Evolutionary conservation across 2,329 filamentous ascomycete genomes (phyloP), one percentile per base, ranked within the genome.

Genomic region (Hypoxylon sp.): DNA sequence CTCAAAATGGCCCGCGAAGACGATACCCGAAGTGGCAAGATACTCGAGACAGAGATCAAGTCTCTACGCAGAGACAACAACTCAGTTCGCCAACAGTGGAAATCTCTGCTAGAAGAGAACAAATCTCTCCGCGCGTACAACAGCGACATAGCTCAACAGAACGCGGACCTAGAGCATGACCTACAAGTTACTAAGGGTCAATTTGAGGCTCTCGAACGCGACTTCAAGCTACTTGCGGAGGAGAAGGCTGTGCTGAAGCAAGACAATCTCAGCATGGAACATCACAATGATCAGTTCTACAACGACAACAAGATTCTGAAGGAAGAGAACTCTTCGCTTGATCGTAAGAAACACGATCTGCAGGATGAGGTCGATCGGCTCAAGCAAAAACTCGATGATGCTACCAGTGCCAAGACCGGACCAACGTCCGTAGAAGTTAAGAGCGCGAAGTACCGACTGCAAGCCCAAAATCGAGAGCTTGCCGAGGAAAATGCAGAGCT

Each of bases 241-340:
- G 81, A 85, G 64, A 84, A 81, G 69, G 72, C 72, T 2, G 72
- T 79, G 7, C 75, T 85, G n/a, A 77, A 78, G 37, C 76, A 84
- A 65, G 84, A 86, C 68, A 84, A 85, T 62, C 75, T 80, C 32
- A 82, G 81, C 66, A 79, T 86, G 20, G 83, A 84, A 54, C 82
- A 81, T 37, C 82, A 85, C 70, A 86, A 86, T 61, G 83, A 86
- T 51, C 82, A 81, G 63, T 85, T 85, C 68, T 85, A 83, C 67
- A 80, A 77, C 58, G 83, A 85, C 70, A 85, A 84, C 75, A 72
- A 73, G 41, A 54, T 62, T 46, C 68, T 75, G 13, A 71, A 75
- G 49, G 68, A 74, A 46, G 69, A 86, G 70, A 85, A 84, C 65
- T 77, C 79, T 22, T 76, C 76, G 54, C 84, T 82, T 60, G 81